A percentile compares a stretch with the other conserved stretches of the same genome.
Conservation (phyloP, 495 filamentous ascomycete genomes). For the Astrothelium subdiscretum region DNA sequence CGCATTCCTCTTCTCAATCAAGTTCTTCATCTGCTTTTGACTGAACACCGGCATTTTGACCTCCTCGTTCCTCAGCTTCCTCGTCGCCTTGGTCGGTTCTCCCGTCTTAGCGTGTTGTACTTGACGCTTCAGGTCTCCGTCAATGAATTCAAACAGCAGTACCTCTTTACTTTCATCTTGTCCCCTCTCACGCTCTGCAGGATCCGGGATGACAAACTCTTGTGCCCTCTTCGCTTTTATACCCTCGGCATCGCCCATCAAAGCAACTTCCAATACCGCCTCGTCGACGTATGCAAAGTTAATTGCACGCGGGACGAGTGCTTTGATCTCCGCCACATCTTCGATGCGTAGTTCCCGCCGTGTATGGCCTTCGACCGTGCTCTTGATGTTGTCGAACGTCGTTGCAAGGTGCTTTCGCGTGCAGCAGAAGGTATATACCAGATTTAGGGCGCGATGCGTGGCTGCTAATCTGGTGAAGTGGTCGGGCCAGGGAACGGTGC, state of each 20-base stretch:
- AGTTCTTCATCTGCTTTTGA: slow-evolving; percentile 76
- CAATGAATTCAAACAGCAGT: slow-evolving; percentile 82
- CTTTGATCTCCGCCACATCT: slow-evolving; percentile 74
- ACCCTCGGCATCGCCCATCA: slow-evolving; percentile 47
- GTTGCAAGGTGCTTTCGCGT: slow-evolving; percentile 85
- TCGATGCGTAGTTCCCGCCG: slow-evolving; percentile 56
- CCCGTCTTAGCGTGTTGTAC: slow-evolving; percentile 58
- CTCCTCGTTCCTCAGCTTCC: slow-evolving; percentile 60
- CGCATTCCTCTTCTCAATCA: slow-evolving; percentile 84
- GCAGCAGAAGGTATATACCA: slow-evolving; percentile 90
- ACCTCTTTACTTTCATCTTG: slow-evolving; percentile 46
- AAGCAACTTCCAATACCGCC: slow-evolving; percentile 63
- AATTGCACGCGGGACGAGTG: slow-evolving; percentile 62
- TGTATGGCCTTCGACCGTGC: slow-evolving; percentile 73
- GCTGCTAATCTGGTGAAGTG: slow-evolving; percentile 60
- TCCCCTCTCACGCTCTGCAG: slow-evolving; percentile 22
- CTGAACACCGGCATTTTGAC: slow-evolving; percentile 89
- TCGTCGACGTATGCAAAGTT: slow-evolving; percentile 83
- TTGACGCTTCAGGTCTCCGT: slow-evolving; percentile 80
- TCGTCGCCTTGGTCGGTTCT: slow-evolving; percentile 51
- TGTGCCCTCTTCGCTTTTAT: slow-evolving; percentile 30
- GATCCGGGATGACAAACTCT: slow-evolving; percentile 14
- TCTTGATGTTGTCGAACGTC: slow-evolving; percentile 77
- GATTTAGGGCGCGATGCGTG: slow-evolving; percentile 73
- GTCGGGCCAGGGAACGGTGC: slow-evolving; percentile 57